phyloP scores from a whole-genome alignment of 1,139 yeast species.

The Hyphopichia wangnamkhiaoensis region DNA sequence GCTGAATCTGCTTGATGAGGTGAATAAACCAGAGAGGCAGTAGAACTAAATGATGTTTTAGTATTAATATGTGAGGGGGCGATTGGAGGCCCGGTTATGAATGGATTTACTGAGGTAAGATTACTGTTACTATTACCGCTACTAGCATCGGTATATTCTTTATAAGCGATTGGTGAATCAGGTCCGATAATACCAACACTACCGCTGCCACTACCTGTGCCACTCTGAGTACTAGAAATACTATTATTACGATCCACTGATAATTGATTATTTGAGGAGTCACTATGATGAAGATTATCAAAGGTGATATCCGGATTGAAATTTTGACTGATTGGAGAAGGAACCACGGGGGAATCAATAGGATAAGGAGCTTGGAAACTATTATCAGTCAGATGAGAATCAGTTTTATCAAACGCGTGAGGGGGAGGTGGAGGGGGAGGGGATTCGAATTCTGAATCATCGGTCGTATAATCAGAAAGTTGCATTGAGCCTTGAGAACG shows the following conservation, averaged over 20 bases:
- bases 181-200: not conserved
- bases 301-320: slow-evolving; percentile 6
- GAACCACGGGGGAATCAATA: slow-evolving; percentile 17
- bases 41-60: not conserved
- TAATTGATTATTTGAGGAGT: not conserved
- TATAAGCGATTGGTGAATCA: not conserved
- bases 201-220: not conserved
- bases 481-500: not conserved
- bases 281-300: slow-evolving; percentile 4
- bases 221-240: not conserved
- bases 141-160: not conserved
- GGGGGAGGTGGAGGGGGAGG: not conserved
- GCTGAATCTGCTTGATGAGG: not conserved
- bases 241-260: not conserved
- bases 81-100: not conserved
- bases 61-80: not conserved
- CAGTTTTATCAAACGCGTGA: not conserved
- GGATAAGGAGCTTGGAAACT: slow-evolving; percentile 17
- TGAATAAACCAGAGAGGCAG: slow-evolving; percentile 2
- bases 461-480: not conserved
- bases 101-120: not conserved
- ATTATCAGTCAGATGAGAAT: not conserved
- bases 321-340: slow-evolving; percentile 13
- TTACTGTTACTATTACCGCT: not conserved
- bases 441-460: not conserved